Conservation (phyloP, 73 alveolate species). For the Blepharisma stoltei region DNA sequence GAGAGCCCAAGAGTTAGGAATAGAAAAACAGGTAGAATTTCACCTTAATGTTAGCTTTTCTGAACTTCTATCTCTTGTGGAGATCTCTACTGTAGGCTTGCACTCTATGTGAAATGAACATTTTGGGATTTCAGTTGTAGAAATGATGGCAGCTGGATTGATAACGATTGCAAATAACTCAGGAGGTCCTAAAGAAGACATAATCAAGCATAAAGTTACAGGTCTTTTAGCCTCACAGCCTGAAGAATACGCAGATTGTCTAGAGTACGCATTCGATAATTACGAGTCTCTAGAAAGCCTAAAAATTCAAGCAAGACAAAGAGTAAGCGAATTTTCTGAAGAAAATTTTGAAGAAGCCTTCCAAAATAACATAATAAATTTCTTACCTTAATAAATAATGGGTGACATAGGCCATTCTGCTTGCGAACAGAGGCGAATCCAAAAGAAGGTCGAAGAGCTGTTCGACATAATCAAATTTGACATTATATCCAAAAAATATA, state of each 20-base stretch:
- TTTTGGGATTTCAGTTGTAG: constrained; percentile 95
- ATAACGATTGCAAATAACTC: constrained; percentile 95
- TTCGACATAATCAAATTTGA: too few species aligned
- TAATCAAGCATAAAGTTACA: constrained; percentile 48
- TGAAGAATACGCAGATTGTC: constrained; percentile 36
- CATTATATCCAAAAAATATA: too few species aligned
- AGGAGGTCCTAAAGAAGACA: constrained; percentile 97
- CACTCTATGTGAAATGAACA: constrained; percentile 95
- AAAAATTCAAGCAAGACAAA: neutral
- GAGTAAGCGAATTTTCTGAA: neutral
- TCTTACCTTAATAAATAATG: too few species aligned
- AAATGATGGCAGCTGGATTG: constrained; percentile 94
- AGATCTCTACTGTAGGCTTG: constrained; percentile 80
- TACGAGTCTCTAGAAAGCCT: neutral
- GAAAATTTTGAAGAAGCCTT: constrained; percentile 8
- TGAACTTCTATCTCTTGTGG: constrained; percentile 55
- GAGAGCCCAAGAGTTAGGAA: constrained; percentile 37
- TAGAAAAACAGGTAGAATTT: constrained; percentile 59
- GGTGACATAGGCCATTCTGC: too few species aligned
- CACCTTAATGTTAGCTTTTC: constrained; percentile 59
- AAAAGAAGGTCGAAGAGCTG: too few species aligned
- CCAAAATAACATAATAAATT: neutral
- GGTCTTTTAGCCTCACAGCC: constrained; percentile 34
- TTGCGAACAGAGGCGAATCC: too few species aligned
- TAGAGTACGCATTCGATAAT: neutral